These are phyloP conservation scores for Cercospora citrullina DNA, from an alignment of 2,329 filamentous ascomycete genomes.

Conservation along the genomic window DNA sequence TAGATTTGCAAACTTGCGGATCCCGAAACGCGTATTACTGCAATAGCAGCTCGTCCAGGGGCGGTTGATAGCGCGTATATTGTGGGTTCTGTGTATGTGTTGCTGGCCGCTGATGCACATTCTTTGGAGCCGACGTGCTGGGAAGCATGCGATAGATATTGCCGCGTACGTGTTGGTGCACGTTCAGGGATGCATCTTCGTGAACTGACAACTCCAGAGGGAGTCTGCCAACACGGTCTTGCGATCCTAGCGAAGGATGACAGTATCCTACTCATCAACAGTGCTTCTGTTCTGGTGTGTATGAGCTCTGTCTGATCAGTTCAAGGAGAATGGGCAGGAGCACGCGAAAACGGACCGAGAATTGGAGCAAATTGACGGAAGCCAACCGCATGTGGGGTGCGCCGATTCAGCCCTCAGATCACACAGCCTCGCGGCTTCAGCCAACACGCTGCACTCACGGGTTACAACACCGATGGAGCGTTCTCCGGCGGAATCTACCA, in stretches of 20 bases:
- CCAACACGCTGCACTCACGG: constrained; percentile 1
- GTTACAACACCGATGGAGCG: not conserved
- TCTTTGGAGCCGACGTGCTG: not conserved
- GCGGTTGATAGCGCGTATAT: constrained; percentile 93
- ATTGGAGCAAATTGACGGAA: not conserved
- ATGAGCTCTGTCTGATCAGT: not conserved
- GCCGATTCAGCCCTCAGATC: not conserved
- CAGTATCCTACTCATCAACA: not conserved
- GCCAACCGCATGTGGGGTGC: not conserved
- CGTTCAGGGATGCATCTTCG: not conserved
- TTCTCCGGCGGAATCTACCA: not conserved
- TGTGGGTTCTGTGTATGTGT: constrained; percentile 51
- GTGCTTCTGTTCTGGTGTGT: not conserved
- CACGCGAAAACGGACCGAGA: constrained; percentile 2
- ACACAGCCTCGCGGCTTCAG: constrained; percentile 14
- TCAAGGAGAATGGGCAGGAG: not conserved
- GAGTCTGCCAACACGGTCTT: not conserved
- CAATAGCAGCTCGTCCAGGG: constrained; percentile 82
- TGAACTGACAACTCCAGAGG: not conserved
- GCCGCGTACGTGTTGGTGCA: not conserved
- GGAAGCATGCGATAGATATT: not conserved
- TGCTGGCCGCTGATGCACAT: not conserved
- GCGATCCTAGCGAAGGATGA: not conserved
- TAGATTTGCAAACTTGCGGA: constrained; percentile 70
- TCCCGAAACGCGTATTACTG: constrained; percentile 84